These are phyloP conservation scores for Termitomyces sp. DNA, from an alignment of 1,284 basidiomycete species.

Conservation along the genomic window DNA sequence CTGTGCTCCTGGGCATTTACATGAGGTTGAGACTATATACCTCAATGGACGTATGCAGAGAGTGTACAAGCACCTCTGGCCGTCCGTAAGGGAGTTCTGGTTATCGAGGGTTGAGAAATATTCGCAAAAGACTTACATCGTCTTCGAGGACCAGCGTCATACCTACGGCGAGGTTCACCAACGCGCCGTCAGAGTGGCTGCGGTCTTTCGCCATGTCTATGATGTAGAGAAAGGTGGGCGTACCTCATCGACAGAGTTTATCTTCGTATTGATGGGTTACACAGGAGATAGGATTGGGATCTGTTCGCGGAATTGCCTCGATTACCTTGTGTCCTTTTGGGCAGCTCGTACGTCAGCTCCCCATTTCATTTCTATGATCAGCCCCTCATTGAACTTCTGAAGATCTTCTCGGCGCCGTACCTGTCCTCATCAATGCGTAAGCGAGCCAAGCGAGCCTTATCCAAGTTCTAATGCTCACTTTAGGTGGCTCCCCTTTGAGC, in stretches of 20 bases:
- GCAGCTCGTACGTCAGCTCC: slow-evolving; percentile 40
- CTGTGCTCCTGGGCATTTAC: slow-evolving; percentile 46
- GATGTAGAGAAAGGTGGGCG: slow-evolving; percentile 33
- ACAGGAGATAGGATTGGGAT: slow-evolving; percentile 59
- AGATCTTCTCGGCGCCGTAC: slow-evolving; percentile 51
- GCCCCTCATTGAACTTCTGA: slow-evolving; percentile 26
- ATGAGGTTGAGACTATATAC: slow-evolving; percentile 45
- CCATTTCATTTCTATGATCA: slow-evolving; percentile 5
- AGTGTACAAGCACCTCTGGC: slow-evolving; percentile 57
- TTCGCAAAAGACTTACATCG: slow-evolving; percentile 46
- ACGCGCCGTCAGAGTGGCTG: slow-evolving; percentile 42
- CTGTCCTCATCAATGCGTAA: slow-evolving; percentile 54
- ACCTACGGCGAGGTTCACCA: slow-evolving; percentile 46
- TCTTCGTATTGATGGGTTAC: slow-evolving; percentile 1
- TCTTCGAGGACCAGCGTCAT: slow-evolving; percentile 49
- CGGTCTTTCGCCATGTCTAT: slow-evolving; percentile 43
- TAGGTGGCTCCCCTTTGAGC: slow-evolving; percentile 49
- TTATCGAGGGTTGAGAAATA: slow-evolving; percentile 37
- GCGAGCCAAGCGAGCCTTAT: slow-evolving; percentile 13
- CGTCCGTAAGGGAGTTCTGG: slow-evolving; percentile 54
- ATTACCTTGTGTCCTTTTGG: slow-evolving; percentile 55
- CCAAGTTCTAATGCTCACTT: not conserved
- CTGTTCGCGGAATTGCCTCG: slow-evolving; percentile 56
- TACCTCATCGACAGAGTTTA: not conserved
- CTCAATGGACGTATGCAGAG: slow-evolving; percentile 47